phyloP scores from a whole-genome alignment of 208 protist genomes.

The Plasmodiophora brassicae region DNA sequence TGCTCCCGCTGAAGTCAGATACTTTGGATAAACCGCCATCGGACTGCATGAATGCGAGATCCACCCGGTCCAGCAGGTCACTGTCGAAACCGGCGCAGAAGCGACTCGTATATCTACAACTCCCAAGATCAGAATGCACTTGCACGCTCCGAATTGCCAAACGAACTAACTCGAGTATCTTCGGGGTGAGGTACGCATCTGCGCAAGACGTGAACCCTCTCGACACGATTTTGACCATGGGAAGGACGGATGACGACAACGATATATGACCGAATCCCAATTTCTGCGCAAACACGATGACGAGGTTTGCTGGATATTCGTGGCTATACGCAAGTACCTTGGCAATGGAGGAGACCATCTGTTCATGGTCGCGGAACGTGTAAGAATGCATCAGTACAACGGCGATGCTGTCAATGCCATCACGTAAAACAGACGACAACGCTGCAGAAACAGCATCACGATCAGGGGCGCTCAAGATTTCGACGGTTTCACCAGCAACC shows the following conservation, averaged over 20 bases:
- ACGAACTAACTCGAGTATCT: conserved; percentile 69
- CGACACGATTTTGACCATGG: conserved; percentile 80
- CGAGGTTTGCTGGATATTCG: background rate
- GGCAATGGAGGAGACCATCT: conserved; percentile 68
- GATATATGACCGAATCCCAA: conserved; percentile 79
- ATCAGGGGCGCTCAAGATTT: conserved; percentile 67
- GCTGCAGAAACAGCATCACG: conserved; percentile 54
- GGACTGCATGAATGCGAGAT: conserved; percentile 75
- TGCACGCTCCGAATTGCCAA: background rate
- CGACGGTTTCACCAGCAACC: conserved; percentile 67
- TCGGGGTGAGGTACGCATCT: conserved; percentile 89
- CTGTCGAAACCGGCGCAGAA: conserved; percentile 40
- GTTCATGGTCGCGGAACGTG: conserved; percentile 76
- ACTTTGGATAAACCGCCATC: conserved; percentile 82
- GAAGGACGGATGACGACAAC: conserved; percentile 77
- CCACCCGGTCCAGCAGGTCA: conserved; percentile 1
- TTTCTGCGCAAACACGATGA: background rate
- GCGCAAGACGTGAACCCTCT: conserved; percentile 80
- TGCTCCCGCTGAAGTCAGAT: conserved; percentile 75
- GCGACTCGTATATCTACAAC: background rate
- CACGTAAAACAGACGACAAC: conserved; percentile 60
- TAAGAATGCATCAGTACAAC: conserved; percentile 87
- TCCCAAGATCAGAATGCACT: background rate
- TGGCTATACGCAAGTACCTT: conserved; percentile 54
- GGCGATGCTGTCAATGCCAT: conserved; percentile 73